Evolutionary conservation across 2,329 filamentous ascomycete genomes (phyloP), one percentile per base, ranked within the genome.

Genomic region (Onygena corvina): DNA sequence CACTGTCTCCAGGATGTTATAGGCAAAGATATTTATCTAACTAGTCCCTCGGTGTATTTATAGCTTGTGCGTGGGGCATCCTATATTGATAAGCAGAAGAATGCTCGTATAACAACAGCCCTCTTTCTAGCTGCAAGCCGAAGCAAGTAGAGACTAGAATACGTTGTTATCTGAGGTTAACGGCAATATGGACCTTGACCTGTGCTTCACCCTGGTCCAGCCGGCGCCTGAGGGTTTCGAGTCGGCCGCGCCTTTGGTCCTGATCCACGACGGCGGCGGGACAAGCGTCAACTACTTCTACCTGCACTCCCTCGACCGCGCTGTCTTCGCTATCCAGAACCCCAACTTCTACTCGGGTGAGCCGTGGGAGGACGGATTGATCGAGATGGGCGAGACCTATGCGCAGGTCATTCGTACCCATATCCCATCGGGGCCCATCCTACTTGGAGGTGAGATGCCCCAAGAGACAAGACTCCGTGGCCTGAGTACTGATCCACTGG

Each of bases 191-290:
- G 36, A 40, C 18, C 3, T 52, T 42, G 50, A 56, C 6, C 46
- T 54, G 11, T 54, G 42, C 25, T 46, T 56, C 14, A 42, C 44
- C 18, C 31, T 54, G 30, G 50, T 56, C 14, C 54, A 56, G 33
- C 16, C 45, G n/a, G 50, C 50, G 2, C 52, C 52, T 1, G 27
- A 44, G 11, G 46, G 48, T 3, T 42, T 29, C 4, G 48, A 52
- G 35, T 31, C 42, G 8, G 45, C 36, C 31, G 18, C 66, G n/a
- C 76, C 77, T 1, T 64, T 78, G 42, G 64, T 81, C 50, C 68
- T 81, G 36, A 65, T 80, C 33, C 77, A 81, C 61, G 77, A 81
- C 53, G 77, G 77, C 54, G 76, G 77, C 54, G 77, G 77, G 58
- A 80, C 77, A 1, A 73, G 71, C 2, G 79, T 76, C 57, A 71